Percentiles rank a stretch among this genome's conserved stretches.
Evolutionary conservation across 2,329 filamentous ascomycete species (phyloP).

Genomic region (Chlorencoelia australis): DNA sequence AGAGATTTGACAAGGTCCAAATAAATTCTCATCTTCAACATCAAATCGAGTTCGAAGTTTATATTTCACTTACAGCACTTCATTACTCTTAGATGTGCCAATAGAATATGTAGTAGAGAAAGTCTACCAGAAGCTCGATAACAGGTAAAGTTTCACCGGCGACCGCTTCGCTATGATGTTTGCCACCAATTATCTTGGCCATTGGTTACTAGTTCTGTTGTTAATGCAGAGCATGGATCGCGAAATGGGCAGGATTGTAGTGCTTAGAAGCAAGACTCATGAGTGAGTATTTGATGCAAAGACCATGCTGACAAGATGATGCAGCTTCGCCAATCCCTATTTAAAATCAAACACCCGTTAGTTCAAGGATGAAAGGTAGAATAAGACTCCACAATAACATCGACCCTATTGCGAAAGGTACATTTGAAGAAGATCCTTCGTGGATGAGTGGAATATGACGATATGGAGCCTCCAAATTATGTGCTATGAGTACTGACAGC

Average conservation of each 20-base stretch:
- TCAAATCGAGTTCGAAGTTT: too few relatives aligned
- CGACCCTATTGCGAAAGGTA: slow-evolving; percentile 5
- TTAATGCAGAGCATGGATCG: slow-evolving; percentile 28
- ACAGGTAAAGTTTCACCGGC: slow-evolving; percentile 23
- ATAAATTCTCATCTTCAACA: too few relatives aligned
- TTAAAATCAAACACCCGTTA: background rate
- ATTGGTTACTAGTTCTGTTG: slow-evolving; percentile 27
- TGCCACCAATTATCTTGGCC: slow-evolving; percentile 26
- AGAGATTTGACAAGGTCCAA: too few relatives aligned
- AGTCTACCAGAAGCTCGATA: slow-evolving; percentile 11
- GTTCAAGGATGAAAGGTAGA: background rate
- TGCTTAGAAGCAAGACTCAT: slow-evolving; percentile 26
- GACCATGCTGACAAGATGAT: background rate
- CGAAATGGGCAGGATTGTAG: slow-evolving; percentile 25
- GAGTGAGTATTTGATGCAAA: slow-evolving; percentile 20
- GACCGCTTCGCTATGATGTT: slow-evolving; percentile 29
- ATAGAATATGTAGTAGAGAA: too few relatives aligned
- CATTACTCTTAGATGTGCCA: too few relatives aligned
- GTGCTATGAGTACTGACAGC: slow-evolving; percentile 3
- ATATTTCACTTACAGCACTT: too few relatives aligned
- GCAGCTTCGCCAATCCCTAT: background rate
- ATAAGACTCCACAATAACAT: background rate
- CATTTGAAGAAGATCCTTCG: slow-evolving; percentile 4
- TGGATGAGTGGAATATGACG: slow-evolving; percentile 5
- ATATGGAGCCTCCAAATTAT: slow-evolving; percentile 9